phyloP scores from a whole-genome alignment of 345 rosid species.

The Rhodamnia rubescens region DNA sequence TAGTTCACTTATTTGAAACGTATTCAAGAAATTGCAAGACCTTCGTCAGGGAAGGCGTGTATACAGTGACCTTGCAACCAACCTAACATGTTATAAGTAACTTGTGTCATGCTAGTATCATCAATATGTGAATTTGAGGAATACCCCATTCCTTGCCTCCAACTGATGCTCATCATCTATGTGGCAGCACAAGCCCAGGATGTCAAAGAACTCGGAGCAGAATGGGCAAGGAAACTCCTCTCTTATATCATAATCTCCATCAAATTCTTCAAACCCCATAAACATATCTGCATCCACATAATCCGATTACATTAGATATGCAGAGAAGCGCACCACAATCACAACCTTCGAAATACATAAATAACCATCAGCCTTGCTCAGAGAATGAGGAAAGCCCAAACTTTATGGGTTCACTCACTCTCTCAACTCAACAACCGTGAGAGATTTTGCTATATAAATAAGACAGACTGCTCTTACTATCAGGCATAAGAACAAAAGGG shows the following conservation, averaged over 20 bases:
- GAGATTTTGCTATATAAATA: background rate
- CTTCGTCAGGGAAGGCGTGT: background rate
- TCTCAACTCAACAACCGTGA: background rate
- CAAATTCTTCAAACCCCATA: conserved; percentile 77
- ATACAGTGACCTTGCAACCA: background rate
- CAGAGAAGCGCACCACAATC: background rate
- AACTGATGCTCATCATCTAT: conserved; percentile 81
- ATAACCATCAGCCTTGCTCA: background rate
- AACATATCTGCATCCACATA: conserved; percentile 52
- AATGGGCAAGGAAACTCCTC: conserved; percentile 97
- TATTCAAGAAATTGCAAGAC: background rate
- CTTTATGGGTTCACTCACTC: background rate
- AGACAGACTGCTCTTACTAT: background rate
- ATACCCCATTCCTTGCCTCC: conserved; percentile 91
- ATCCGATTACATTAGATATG: background rate
- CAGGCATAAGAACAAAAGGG: background rate
- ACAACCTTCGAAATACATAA: background rate
- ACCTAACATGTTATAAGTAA: background rate
- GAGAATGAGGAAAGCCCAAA: background rate
- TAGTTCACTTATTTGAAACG: background rate
- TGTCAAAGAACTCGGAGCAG: conserved; percentile 82
- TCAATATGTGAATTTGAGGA: background rate
- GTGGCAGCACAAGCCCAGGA: conserved; percentile 84
- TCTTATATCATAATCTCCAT: conserved; percentile 79
- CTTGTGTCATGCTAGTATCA: background rate